A percentile compares a stretch with the other conserved stretches of the same genome.
phyloP scores from a whole-genome alignment of 768 basidiomycete genomes.

The Leccinum subtestaceum region DNA sequence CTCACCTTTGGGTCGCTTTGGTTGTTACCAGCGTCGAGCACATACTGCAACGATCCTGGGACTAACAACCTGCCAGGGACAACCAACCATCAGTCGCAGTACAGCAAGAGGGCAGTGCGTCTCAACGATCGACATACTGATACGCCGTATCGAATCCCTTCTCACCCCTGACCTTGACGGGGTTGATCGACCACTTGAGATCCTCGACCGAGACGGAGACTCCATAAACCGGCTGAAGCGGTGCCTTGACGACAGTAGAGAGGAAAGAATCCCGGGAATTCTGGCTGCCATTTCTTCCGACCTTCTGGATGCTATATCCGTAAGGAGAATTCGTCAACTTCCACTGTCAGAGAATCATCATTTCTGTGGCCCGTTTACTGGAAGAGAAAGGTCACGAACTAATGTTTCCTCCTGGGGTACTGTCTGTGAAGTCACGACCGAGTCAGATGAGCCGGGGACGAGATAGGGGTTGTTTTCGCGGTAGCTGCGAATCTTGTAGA shows the following conservation, averaged over 20 bases:
- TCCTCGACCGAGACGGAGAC: background rate
- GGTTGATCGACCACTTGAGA: conserved; percentile 1
- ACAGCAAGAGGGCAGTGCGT: background rate
- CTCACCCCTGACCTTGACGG: background rate
- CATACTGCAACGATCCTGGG: background rate
- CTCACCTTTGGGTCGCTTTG: background rate
- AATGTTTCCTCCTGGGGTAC: background rate
- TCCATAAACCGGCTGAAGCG: background rate
- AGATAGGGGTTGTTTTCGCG: background rate
- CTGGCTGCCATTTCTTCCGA: background rate
- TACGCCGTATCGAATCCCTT: background rate
- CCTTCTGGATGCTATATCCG: background rate
- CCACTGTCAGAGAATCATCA: conserved; percentile 3
- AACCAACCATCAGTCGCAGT: background rate
- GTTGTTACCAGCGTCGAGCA: background rate
- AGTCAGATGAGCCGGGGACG: too few species aligned
- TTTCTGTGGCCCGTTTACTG: background rate
- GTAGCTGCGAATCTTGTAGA: conserved; percentile 7
- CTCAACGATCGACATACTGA: background rate
- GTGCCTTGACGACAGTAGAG: background rate
- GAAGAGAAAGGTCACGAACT: background rate
- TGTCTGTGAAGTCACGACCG: background rate
- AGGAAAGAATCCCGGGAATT: background rate
- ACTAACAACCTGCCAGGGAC: background rate
- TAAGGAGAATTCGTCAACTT: background rate